phyloP scores from a whole-genome alignment of 352 stramenopile genomes.

The Phytophthora crassamura region DNA sequence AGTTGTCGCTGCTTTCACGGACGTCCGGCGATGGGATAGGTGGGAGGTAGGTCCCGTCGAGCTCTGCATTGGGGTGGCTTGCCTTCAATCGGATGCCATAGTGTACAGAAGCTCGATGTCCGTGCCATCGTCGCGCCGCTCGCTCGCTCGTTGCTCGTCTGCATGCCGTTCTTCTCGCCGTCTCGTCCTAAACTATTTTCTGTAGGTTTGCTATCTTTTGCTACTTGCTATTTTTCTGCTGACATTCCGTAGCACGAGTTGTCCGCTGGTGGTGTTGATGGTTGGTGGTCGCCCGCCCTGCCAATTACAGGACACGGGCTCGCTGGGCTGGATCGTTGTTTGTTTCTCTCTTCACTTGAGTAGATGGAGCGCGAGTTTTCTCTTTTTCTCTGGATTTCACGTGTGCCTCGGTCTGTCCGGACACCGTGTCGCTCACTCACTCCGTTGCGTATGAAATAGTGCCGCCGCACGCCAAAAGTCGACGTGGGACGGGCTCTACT shows the following conservation, averaged over 20 bases:
- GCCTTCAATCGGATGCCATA: slow-evolving; percentile 35
- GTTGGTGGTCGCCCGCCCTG: slow-evolving; percentile 17
- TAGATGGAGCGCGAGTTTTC: slow-evolving; percentile 43
- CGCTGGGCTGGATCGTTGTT: slow-evolving; percentile 26
- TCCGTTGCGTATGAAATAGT: slow-evolving; percentile 36
- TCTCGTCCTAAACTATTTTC: slow-evolving; percentile 29
- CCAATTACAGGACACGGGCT: slow-evolving; percentile 18
- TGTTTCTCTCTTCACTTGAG: slow-evolving; percentile 28
- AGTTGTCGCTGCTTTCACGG: slow-evolving; percentile 35
- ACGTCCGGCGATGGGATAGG: slow-evolving; percentile 1
- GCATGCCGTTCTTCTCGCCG: slow-evolving; percentile 23
- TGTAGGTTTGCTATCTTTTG: slow-evolving; percentile 34
- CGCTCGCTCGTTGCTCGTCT: slow-evolving; percentile 40
- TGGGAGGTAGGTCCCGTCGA: slow-evolving; percentile 1
- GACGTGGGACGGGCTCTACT: slow-evolving; percentile 45
- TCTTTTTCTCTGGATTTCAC: slow-evolving; percentile 25
- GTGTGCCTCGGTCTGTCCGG: slow-evolving; percentile 4
- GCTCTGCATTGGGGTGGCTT: slow-evolving; percentile 13
- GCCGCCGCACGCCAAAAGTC: slow-evolving; percentile 35
- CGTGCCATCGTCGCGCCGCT: slow-evolving; percentile 23
- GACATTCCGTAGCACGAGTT: slow-evolving; percentile 44
- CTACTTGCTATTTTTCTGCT: slow-evolving; percentile 37
- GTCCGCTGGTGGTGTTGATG: slow-evolving; percentile 22
- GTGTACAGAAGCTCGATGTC: slow-evolving; percentile 3
- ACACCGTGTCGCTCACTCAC: slow-evolving; percentile 37